Base-by-base conservation (phyloP, 495 filamentous ascomycete genomes). In the Cercophora scortea region DNA sequence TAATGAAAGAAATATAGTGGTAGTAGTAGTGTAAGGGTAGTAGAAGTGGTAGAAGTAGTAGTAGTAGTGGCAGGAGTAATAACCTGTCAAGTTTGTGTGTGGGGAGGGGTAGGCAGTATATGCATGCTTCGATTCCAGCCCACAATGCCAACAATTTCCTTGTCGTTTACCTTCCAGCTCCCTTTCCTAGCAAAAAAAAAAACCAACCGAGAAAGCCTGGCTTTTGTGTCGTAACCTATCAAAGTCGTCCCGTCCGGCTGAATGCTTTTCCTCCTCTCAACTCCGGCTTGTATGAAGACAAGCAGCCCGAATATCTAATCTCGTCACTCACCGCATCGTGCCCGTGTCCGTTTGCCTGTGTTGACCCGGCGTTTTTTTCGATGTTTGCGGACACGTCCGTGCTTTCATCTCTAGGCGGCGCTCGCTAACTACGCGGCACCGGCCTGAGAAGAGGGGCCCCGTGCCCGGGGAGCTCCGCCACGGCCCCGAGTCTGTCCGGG, bases 401-500 rank as follows among this genome's bases (percentile, higher is more conserved):
- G 45, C 32, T 18, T 35, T 10, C 5, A 11, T 41, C 10, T 32
- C 8, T 50, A 57, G 4, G 55, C 53, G n/a, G 56, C 12, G 13
- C 34, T 42, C 18, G 52, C 58, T 52, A 54, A 32, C 61, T 66
- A 67, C 40, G 61, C 60, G 35, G 58, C 43, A 45, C 60, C 56
- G 32, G 54, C 47, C 45, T 77, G 72, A 39, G 50, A 42, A 13
- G 71, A 57, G 44, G 63, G 56, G 32, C 75, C 71, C 45, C 78
- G 64, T 32, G 75, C 73, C 18, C 74, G 69, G 40, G 71, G 66
- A 57, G 84, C 80, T 47, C 83, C 81, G 63, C 81, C 77, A 52
- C 82, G 76, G 13, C 74, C 65, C 13, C 72, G 57, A 13, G 50
- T 45, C 61, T 86, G 82, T 45, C 83, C 80, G 61, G 82, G 82